phyloP scores from a whole-genome alignment of 805 yeast species.

The Ascoidea tarda region DNA sequence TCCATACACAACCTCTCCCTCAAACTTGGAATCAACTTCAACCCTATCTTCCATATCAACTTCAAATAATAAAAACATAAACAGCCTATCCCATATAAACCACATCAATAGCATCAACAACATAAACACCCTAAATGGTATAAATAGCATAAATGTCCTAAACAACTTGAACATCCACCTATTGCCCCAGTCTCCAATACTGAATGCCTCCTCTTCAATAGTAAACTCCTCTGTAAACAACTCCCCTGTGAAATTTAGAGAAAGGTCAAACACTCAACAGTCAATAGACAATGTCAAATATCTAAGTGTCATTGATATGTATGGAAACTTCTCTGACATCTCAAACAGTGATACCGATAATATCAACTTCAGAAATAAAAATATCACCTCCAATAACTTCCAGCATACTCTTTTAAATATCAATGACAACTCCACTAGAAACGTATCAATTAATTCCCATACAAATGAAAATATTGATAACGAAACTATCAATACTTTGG shows the following conservation, averaged over 20 bases:
- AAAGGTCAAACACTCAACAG: not conserved
- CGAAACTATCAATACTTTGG: not conserved
- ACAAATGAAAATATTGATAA: slow-evolving; percentile 1
- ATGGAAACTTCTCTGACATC: slow-evolving; percentile 10
- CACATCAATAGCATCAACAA: not conserved
- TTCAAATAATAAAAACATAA: not conserved
- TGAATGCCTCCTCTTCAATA: no score
- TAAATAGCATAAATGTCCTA: no score
- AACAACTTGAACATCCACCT: no score
- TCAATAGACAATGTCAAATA: not conserved
- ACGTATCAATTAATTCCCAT: no score
- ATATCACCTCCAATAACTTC: no score
- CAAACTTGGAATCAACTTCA: not conserved
- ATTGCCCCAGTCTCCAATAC: no score
- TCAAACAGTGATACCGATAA: slow-evolving; percentile 8
- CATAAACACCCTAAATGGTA: no score
- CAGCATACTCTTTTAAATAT: no score
- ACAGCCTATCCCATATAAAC: not conserved
- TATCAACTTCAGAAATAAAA: slow-evolving; percentile 2
- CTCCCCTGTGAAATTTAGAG: not conserved
- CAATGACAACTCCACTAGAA: no score
- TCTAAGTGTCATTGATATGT: slow-evolving; percentile 23
- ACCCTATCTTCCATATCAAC: not conserved
- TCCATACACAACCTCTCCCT: not conserved
- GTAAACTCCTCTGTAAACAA: no score